Percentiles rank a stretch among this genome's conserved stretches.
Evolutionary conservation across 176 grass and related monocot genomes (phyloP).

Genomic region (Tillandsia leiboldiana): DNA sequence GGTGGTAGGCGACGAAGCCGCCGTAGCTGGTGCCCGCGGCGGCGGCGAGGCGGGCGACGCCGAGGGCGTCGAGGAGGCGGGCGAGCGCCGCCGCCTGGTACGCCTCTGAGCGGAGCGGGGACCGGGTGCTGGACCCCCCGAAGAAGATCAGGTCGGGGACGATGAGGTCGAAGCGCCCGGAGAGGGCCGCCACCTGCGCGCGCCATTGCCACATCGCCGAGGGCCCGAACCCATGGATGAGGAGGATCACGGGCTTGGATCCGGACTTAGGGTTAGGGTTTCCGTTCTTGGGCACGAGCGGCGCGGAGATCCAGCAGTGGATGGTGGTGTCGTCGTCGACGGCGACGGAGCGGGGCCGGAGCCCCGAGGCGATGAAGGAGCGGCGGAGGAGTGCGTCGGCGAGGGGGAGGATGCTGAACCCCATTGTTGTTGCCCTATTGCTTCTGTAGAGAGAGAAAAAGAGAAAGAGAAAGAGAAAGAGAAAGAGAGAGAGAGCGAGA

Average conservation of each 20-base stretch:
- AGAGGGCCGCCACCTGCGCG: constrained; percentile 41
- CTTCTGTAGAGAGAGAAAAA: not conserved
- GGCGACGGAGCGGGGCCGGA: constrained; percentile 26
- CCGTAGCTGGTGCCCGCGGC: constrained; percentile 84
- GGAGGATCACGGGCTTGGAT: constrained; percentile 44
- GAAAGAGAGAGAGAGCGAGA: too few species aligned
- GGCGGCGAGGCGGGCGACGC: not conserved
- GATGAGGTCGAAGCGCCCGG: constrained; percentile 62
- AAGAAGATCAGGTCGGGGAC: constrained; percentile 93
- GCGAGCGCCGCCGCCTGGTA: constrained; percentile 57
- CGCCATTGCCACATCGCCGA: constrained; percentile 66
- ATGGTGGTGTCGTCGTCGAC: constrained; percentile 56
- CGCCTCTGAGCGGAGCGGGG: constrained; percentile 37
- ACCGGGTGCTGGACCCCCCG: constrained; percentile 44
- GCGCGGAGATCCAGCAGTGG: constrained; percentile 33
- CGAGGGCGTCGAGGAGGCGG: constrained; percentile 34
- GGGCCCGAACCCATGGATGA: constrained; percentile 78
- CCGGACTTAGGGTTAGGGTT: not conserved
- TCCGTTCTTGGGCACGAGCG: not conserved
- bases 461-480: too few species aligned
- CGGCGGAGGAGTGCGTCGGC: constrained; percentile 38
- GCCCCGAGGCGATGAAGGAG: constrained; percentile 44
- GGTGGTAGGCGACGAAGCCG: constrained; percentile 76
- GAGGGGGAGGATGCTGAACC: constrained; percentile 33
- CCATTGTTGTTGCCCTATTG: not conserved